Conservation (phyloP, 2,329 filamentous ascomycete genomes). For the Xylariomycetidae sp. region DNA sequence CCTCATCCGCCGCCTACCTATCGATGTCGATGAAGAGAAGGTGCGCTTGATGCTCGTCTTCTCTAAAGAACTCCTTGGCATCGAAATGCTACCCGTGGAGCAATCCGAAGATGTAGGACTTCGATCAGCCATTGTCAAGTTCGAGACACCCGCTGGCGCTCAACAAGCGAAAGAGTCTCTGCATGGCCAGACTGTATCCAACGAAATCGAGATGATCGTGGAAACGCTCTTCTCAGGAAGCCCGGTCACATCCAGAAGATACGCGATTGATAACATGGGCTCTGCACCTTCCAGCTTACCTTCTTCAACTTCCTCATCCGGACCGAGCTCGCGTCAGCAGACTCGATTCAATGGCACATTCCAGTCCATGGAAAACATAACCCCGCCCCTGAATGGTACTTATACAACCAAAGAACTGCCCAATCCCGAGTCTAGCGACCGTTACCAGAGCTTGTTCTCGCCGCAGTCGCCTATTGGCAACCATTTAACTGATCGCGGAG, state of each 20-base stretch:
- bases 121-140: slow-evolving; percentile 48
- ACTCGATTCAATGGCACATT: slow-evolving; percentile 61
- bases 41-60: slow-evolving; percentile 55
- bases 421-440: slow-evolving; percentile 48
- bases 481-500: slow-evolving; percentile 59
- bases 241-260: slow-evolving; percentile 39
- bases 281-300: slow-evolving; percentile 37
- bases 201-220: slow-evolving; percentile 54
- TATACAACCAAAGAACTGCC: slow-evolving; percentile 55
- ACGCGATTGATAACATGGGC: slow-evolving; percentile 43
- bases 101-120: slow-evolving; percentile 46
- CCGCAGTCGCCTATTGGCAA: slow-evolving; percentile 70
- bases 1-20: slow-evolving; percentile 50
- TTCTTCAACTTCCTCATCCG: slow-evolving; percentile 40
- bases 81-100: slow-evolving; percentile 47
- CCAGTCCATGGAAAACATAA: slow-evolving; percentile 56
- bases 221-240: slow-evolving; percentile 51
- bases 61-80: slow-evolving; percentile 49
- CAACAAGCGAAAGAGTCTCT: slow-evolving; percentile 53
- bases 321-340: slow-evolving; percentile 45
- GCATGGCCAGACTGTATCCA: slow-evolving; percentile 49
- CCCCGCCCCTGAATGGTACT: slow-evolving; percentile 53
- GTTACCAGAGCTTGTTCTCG: slow-evolving; percentile 63
- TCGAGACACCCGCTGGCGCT: slow-evolving; percentile 49
- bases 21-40: slow-evolving; percentile 49